Percentiles rank a stretch among this genome's conserved stretches.
phyloP scores from a whole-genome alignment of 768 basidiomycete species.

The Mycena vitilis region DNA sequence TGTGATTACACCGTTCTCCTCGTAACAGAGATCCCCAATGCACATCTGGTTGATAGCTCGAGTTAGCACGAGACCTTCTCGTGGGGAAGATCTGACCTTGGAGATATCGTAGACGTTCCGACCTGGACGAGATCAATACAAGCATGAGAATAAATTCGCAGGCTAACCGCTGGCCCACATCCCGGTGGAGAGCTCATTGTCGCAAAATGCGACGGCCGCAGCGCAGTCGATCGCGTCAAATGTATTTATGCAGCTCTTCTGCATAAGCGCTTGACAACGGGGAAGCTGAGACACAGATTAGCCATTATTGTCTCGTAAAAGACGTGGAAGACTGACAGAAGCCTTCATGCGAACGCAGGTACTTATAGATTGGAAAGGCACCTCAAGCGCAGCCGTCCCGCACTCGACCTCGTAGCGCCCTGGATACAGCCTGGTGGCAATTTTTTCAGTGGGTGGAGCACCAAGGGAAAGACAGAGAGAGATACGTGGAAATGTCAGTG shows the following conservation, averaged over 20 bases:
- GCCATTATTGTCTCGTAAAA: not conserved
- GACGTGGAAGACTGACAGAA: slow-evolving; percentile 52
- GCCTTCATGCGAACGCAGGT: slow-evolving; percentile 70
- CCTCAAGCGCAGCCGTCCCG: slow-evolving; percentile 60
- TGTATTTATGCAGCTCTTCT: slow-evolving; percentile 66
- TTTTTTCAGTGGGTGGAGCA: not conserved
- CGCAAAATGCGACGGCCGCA: slow-evolving; percentile 74
- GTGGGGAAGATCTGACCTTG: slow-evolving; percentile 67
- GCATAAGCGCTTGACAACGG: slow-evolving; percentile 70
- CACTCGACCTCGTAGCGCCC: slow-evolving; percentile 64
- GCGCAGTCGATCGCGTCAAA: slow-evolving; percentile 75
- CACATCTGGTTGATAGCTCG: slow-evolving; percentile 49
- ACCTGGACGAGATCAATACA: slow-evolving; percentile 39
- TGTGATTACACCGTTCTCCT: slow-evolving; percentile 54
- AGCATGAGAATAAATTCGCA: slow-evolving; percentile 1
- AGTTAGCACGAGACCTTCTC: slow-evolving; percentile 53
- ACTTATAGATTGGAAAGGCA: slow-evolving; percentile 65
- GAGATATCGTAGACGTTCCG: slow-evolving; percentile 79
- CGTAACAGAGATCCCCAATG: slow-evolving; percentile 51
- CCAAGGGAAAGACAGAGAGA: not conserved
- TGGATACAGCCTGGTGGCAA: slow-evolving; percentile 53
- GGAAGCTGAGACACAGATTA: slow-evolving; percentile 56
- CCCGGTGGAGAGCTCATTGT: slow-evolving; percentile 57
- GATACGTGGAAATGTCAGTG: slow-evolving; percentile 58
- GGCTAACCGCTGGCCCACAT: slow-evolving; percentile 54